Conservation (phyloP, 139 green algal species). For the Astrephomene gubernaculifera region DNA sequence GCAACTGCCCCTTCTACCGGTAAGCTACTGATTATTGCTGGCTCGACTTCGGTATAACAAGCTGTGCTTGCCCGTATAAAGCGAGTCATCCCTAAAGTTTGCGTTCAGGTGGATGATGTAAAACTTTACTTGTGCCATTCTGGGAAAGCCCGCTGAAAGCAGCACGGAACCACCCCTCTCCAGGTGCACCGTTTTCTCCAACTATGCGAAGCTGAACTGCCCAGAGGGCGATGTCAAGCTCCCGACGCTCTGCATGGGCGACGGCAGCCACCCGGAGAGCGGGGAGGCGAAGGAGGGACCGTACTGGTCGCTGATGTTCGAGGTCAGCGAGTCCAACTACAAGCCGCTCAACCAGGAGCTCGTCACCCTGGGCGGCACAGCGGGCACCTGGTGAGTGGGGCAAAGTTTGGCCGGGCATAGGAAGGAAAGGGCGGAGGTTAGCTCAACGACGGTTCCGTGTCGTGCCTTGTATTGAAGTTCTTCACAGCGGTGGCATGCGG, state of each 20-base stretch:
- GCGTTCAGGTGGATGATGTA: too few species aligned
- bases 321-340: conserved; percentile 82
- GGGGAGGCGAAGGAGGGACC: conserved; percentile 60
- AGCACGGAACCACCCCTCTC: too few species aligned
- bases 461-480: too few species aligned
- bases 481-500: too few species aligned
- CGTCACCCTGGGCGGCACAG: conserved; percentile 70
- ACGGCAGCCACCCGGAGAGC: conserved; percentile 54
- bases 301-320: conserved; percentile 97
- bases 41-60: not conserved
- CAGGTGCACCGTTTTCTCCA: conserved; percentile 88
- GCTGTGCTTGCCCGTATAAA: too few species aligned
- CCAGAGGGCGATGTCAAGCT: conserved; percentile 68
- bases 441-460: too few species aligned
- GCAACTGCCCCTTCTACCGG: conserved; percentile 94
- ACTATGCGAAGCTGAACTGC: conserved; percentile 91
- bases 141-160: too few species aligned
- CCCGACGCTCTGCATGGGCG: conserved; percentile 81
- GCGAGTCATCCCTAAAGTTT: too few species aligned
- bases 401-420: too few species aligned
- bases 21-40: conserved; percentile 3
- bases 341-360: conserved; percentile 81
- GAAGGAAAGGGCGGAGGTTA: too few species aligned
- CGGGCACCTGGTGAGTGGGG: conserved; percentile 53
- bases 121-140: too few species aligned